Conservation (phyloP, 2,329 filamentous ascomycete genomes). For the Pezicula radicicola region DNA sequence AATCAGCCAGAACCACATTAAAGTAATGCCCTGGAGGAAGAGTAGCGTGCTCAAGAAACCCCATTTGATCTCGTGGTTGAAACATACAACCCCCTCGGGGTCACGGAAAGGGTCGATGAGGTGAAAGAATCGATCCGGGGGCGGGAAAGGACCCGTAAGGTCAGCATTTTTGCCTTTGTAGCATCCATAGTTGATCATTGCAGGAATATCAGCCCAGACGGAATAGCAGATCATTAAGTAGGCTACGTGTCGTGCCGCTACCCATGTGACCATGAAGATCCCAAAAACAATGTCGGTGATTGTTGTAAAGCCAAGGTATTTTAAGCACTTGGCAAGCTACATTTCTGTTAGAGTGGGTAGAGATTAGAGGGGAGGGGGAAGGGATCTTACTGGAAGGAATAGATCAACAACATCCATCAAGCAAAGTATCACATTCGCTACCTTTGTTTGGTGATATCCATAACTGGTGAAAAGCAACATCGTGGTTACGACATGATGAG, state of each 20-base stretch:
- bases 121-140: conserved; percentile 54
- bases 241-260: conserved; percentile 76
- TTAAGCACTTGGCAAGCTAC: conserved; percentile 86
- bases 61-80: conserved; percentile 70
- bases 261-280: conserved; percentile 82
- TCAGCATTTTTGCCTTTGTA: conserved; percentile 59
- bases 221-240: conserved; percentile 83
- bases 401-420: conserved; percentile 94
- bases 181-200: conserved; percentile 65
- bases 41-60: conserved; percentile 75
- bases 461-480: conserved; percentile 79
- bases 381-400: conserved; percentile 69
- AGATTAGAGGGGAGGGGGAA: not conserved
- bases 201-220: conserved; percentile 64
- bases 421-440: conserved; percentile 84
- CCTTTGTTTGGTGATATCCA: conserved; percentile 79
- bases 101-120: conserved; percentile 72
- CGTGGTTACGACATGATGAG: conserved; percentile 89
- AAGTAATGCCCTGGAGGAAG: conserved; percentile 73
- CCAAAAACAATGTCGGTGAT: conserved; percentile 82
- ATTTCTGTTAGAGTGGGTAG: conserved; percentile 4
- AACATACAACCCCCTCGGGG: conserved; percentile 74
- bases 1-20: conserved; percentile 91
- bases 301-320: conserved; percentile 76
- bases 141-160: conserved; percentile 49